Evolutionary conservation across 441 rosid species (phyloP), one percentile per base, ranked within the genome.

Genomic region (Eruca vesicaria): DNA sequence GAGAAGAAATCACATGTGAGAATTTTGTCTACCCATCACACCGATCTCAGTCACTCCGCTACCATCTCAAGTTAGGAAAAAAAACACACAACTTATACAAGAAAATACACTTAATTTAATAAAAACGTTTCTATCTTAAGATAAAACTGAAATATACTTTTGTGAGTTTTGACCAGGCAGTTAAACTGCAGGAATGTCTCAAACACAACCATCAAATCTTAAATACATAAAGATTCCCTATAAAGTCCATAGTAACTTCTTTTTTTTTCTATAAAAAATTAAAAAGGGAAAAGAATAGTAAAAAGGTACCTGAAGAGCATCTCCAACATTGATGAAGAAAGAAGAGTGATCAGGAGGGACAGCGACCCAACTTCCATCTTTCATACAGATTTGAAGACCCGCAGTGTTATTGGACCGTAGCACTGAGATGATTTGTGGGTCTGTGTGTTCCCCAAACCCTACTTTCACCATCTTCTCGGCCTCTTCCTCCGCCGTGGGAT

Each of bases 361-460:
- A 52, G 92, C 76, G 78, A 86, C 88, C 94, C 90, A 89, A 68
- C 78, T 70, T 38, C 85, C 88, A 59, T 87, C 92, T 74, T 29
- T 77, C 53, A 84, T 81, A 71, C 81, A 83, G 61, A 89, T 88
- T 80, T 89, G 90, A 59, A 89, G 87, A 38, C 94, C 92, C 1
- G 90, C 74, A 2, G 88, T 84, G 86, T 85, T 82, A 82, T 89
- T 89, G 2, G 94, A 89, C 80, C 92, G 79, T 32, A 89, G 76
- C 60, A 89, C 82, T 58, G 94, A 89, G 12, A 89, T 86, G 45
- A 89, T 85, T 67, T 89, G 94, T 7, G 94, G 94, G 83, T 89
- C 92, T 16, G 92, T 87, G 66, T 89, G 94, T 68, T 89, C 94
- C 63, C 90, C 91, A 59, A 89, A 89, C 57, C 94, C 94, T 33